phyloP scores from a whole-genome alignment of 2,329 filamentous ascomycete genomes.

The Fusarium caatingaense region DNA sequence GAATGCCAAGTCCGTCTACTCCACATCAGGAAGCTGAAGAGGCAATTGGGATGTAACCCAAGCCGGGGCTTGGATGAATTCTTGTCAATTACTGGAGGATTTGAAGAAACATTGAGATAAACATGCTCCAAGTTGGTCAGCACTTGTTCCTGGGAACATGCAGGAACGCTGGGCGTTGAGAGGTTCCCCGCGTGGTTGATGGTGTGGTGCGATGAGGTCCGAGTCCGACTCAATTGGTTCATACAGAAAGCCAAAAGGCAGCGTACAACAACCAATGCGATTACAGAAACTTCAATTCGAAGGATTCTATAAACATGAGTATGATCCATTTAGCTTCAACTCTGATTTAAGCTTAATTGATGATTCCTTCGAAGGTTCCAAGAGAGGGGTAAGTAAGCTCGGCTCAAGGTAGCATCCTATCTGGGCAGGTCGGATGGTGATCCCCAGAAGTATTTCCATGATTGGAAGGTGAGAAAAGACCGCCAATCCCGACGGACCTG shows the following conservation, averaged over 20 bases:
- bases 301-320: too few relatives aligned
- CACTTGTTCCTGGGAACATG: not conserved
- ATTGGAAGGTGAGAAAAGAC: constrained; percentile 3
- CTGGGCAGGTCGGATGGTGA: constrained; percentile 7
- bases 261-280: too few relatives aligned
- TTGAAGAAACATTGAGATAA: not conserved
- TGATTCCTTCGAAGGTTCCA: not conserved
- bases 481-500: not conserved
- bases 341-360: constrained; percentile 19
- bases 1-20: constrained; percentile 25
- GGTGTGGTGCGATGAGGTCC: not conserved
- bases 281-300: too few relatives aligned
- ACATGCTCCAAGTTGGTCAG: not conserved
- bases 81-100: not conserved
- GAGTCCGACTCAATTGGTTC: fast-evolving
- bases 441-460: not conserved
- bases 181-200: not conserved
- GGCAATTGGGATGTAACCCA: not conserved
- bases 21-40: constrained; percentile 23
- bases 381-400: constrained; percentile 8
- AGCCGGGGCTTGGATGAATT: not conserved
- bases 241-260: not conserved
- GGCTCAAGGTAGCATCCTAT: not conserved
- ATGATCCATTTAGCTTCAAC: not conserved
- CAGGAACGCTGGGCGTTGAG: constrained; percentile 7